Conservation (phyloP, 768 basidiomycete genomes). For the Mycena metata region DNA sequence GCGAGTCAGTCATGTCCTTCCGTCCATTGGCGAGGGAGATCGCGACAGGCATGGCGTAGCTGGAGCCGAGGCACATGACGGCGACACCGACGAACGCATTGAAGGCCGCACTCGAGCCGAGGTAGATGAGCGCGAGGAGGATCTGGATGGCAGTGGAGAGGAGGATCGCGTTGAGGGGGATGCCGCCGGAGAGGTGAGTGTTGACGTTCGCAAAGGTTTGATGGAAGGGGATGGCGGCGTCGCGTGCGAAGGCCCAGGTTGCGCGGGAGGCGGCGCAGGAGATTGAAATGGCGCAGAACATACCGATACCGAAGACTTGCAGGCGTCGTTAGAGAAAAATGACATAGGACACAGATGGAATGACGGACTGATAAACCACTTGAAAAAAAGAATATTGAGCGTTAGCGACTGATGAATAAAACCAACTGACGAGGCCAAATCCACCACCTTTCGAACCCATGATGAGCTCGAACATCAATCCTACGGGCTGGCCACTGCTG, state of each 20-base stretch:
- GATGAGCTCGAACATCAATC: slow-evolving; percentile 70
- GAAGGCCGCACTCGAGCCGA: slow-evolving; percentile 74
- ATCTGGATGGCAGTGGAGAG: slow-evolving; percentile 71
- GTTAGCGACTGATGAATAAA: background rate
- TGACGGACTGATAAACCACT: slow-evolving; percentile 60
- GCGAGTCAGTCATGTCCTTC: slow-evolving; percentile 60
- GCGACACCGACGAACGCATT: slow-evolving; percentile 78
- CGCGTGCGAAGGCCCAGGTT: slow-evolving; percentile 80
- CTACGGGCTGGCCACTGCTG: slow-evolving; percentile 73
- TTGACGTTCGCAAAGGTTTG: slow-evolving; percentile 62
- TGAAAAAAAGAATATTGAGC: background rate
- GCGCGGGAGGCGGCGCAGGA: slow-evolving; percentile 76
- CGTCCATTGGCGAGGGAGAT: slow-evolving; percentile 64
- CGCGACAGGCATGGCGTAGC: slow-evolving; percentile 72
- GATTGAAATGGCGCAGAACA: slow-evolving; percentile 77
- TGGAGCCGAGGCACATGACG: slow-evolving; percentile 75
- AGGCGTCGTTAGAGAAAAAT: slow-evolving; percentile 20
- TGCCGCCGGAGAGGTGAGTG: slow-evolving; percentile 52
- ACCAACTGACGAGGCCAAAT: slow-evolving; percentile 65
- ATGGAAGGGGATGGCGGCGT: slow-evolving; percentile 73
- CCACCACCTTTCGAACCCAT: slow-evolving; percentile 75
- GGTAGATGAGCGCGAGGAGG: slow-evolving; percentile 72
- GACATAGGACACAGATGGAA: background rate
- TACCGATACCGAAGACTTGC: slow-evolving; percentile 65
- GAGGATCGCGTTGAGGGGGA: slow-evolving; percentile 72